Evolutionary conservation across 805 yeast species (phyloP).

Genomic region (Pichia deserticola): DNA sequence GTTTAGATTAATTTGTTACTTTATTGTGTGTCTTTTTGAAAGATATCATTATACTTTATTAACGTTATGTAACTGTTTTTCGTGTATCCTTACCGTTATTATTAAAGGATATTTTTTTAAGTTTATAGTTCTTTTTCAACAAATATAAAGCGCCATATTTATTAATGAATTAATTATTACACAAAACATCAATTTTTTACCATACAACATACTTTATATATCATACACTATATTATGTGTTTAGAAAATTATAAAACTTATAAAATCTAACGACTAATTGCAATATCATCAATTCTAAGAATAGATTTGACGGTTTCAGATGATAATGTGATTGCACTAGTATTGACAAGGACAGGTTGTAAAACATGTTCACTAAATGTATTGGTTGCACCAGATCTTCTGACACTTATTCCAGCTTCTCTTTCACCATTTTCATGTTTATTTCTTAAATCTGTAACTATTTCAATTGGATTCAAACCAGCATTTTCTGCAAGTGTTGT

Average conservation of each 20-base stretch:
- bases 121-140: too few species aligned
- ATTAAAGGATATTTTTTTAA: too few species aligned
- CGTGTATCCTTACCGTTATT: too few species aligned
- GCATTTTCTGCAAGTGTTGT: slow-evolving; percentile 94
- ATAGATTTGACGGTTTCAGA: slow-evolving; percentile 95
- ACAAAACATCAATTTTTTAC: too few species aligned
- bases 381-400: slow-evolving; percentile 89
- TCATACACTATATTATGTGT: too few species aligned
- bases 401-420: slow-evolving; percentile 92
- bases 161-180: too few species aligned
- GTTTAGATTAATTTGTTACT: not conserved
- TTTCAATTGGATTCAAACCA: slow-evolving; percentile 83
- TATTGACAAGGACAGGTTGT: slow-evolving; percentile 93
- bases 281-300: slow-evolving; percentile 93
- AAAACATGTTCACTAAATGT: slow-evolving; percentile 89
- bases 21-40: too few species aligned
- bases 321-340: slow-evolving; percentile 89
- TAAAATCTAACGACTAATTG: slow-evolving; percentile 62
- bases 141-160: too few species aligned
- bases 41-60: too few species aligned
- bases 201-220: too few species aligned
- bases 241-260: not conserved
- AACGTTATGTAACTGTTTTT: too few species aligned
- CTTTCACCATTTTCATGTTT: slow-evolving; percentile 86
- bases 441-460: slow-evolving; percentile 85